Base-by-base conservation (phyloP, 2,329 filamentous ascomycete genomes). In the Exophiala alcalophila region DNA sequence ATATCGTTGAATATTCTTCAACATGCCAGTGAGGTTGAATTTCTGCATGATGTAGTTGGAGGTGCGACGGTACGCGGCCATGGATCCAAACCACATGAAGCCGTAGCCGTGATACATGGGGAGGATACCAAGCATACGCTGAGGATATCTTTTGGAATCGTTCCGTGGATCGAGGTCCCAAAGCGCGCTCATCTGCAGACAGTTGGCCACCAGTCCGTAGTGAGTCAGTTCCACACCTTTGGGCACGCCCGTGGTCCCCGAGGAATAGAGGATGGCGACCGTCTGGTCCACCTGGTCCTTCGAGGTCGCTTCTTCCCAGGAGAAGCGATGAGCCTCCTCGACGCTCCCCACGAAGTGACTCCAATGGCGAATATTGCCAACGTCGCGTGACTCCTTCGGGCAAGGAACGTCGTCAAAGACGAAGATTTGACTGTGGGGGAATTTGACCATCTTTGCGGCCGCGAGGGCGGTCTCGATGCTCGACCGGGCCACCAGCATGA, bases 51-150 rank as follows among this genome's bases (percentile, higher is more conserved):
- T 67, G 43, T 80, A 81, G 1, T 68, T 65, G 10, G 72, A 69
- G 29, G 91, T 72, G 33, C 90, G 84, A 56, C 90, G 92, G 54
- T 83, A 86, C 28, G 76, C 80, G 1, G 32, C 32, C 2, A 32
- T 11, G 3, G 19, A 15, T 1, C 16, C 9, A 28, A 32, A 42
- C 9, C 21, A 18, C 11, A 27, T 12, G 5, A 31, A 24, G 4
- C 25, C 44, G 5, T 38, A 12, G 11, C 21, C 31, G 26, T 47
- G 44, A 29, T 43, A 47, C 38, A 47, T 26, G 14, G 44, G 44
- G 10, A 47, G 16, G 4, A 19, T 8, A 9, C 33, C 37, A 11
- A 44, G 25, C 15, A 4, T 8, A 14, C 28, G 7, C 27, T 20
- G 5, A n/a, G n/a, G n/a, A n/a, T n/a, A 12, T 19, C 20, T 16